Base-by-base conservation (phyloP, 2,329 filamentous ascomycete genomes). In the Sporothrix dimorphospora region DNA sequence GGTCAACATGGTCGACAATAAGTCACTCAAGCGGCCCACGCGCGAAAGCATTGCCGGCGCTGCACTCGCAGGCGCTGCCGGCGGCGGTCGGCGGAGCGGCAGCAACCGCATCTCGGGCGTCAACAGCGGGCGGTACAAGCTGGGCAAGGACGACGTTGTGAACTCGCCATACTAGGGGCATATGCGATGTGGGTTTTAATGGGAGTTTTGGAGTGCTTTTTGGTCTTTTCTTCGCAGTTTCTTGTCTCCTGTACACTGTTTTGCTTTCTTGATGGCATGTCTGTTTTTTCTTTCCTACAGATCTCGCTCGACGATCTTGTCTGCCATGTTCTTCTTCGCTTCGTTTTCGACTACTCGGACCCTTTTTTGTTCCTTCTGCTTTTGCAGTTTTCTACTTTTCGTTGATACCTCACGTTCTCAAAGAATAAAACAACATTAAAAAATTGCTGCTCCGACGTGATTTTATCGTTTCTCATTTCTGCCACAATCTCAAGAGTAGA, bases 1-100 rank as follows among this genome's bases (percentile, higher is more conserved):
- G 81, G 96, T 99, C 76, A 97, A 98, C 81, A 98, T 98, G 94
- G 93, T 99, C 14, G 92, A 91, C 61, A 94, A 95, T 81, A 88
- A 91, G 77, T 91, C 90, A 72, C 88, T 99, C 79, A 93, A 93
- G 85, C 91, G 91, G 78, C 94, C 95, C 1, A 98, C 96, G 0
- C 86, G 96, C 49, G 94, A 99, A 84, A 98, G 94, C 81, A 98
- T 99, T 80, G 92, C 93, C 19, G 86, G 88, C 47, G 69, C 70
- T 72, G 67, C 76, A 42, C 82, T 81, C 74, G 74, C 80, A 71
- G 79, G 75, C 74, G 45, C 66, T 3, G 16, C 45, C 1, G 30
- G 30, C 51, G 83, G 76, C 73, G 80, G 77, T 73, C 79, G 79
- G 71, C 81, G 86, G 51, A 82, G 85, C 74, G 85, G 84, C 74